These are phyloP conservation scores for Nymphaea thermarum DNA, from an alignment of 164 flowering plant species.

Conservation along the genomic window DNA sequence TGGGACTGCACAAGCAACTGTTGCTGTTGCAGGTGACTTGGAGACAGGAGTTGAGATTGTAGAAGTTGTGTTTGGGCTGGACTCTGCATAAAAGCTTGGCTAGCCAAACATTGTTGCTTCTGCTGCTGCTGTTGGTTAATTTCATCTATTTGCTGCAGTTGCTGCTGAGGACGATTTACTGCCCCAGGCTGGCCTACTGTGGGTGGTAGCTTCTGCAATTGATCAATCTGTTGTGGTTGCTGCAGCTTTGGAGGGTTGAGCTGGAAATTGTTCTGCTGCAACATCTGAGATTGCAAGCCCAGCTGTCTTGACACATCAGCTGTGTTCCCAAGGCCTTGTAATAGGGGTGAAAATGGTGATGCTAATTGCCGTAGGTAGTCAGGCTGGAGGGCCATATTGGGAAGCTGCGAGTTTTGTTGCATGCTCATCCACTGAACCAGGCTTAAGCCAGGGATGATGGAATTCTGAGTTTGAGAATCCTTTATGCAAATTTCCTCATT, in stretches of 20 bases:
- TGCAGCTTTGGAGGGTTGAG: constrained; percentile 50
- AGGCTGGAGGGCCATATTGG: constrained; percentile 44
- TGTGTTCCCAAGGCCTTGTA: constrained; percentile 35
- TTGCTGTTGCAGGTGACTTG: constrained; percentile 32
- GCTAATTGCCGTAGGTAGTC: constrained; percentile 42
- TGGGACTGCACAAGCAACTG: constrained; percentile 8
- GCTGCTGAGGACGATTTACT: constrained; percentile 47
- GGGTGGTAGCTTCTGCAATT: constrained; percentile 28
- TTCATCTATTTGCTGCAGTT: constrained; percentile 26
- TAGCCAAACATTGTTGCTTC: constrained; percentile 16
- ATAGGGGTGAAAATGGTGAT: constrained; percentile 16
- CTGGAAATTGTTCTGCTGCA: constrained; percentile 49
- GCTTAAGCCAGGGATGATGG: constrained; percentile 55
- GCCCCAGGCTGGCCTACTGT: constrained; percentile 33
- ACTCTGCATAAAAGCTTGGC: constrained; percentile 32
- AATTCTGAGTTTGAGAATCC: constrained; percentile 45
- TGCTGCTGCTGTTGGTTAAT: constrained; percentile 46
- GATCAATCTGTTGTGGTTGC: constrained; percentile 36
- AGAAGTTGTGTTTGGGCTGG: constrained; percentile 49
- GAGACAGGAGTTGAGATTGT: constrained; percentile 37
- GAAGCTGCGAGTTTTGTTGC: constrained; percentile 61
- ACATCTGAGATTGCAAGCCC: constrained; percentile 45
- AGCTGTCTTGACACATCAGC: constrained; percentile 71
- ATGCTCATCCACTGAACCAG: constrained; percentile 94
- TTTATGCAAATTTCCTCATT: constrained; percentile 62